Conservation (phyloP, 768 basidiomycete genomes). For the Rhodotorula paludigena region DNA sequence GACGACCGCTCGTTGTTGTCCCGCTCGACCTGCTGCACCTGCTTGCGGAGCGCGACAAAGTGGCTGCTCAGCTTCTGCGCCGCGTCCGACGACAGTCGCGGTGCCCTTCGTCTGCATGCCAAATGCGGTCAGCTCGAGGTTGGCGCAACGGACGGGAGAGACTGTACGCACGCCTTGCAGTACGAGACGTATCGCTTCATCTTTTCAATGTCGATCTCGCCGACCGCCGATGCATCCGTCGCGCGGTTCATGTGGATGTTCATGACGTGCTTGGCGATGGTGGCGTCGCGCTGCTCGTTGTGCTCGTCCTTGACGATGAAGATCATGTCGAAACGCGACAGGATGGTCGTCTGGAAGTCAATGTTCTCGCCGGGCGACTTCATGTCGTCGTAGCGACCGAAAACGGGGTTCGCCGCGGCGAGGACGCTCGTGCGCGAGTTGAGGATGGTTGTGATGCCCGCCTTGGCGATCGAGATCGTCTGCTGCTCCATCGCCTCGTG, state of each 20-base stretch:
- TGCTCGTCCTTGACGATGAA: conserved; percentile 99
- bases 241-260: conserved; percentile 96
- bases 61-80: conserved; percentile 95
- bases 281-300: conserved; percentile 84
- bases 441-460: conserved; percentile 93
- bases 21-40: conserved; percentile 89
- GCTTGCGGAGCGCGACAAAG: conserved; percentile 84
- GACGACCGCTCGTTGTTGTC: conserved; percentile 97
- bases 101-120: conserved; percentile 78
- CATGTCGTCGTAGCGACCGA: conserved; percentile 95
- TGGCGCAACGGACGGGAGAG: neutral
- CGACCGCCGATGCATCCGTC: conserved; percentile 58
- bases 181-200: conserved; percentile 98
- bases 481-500: conserved; percentile 98
- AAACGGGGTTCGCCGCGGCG: conserved; percentile 96
- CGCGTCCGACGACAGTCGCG: conserved; percentile 84
- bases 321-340: conserved; percentile 99
- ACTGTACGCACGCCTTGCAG: conserved; percentile 72
- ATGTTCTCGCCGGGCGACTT: conserved; percentile 97
- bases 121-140: neutral
- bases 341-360: conserved; percentile 94
- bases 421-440: conserved; percentile 94
- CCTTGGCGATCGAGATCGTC: conserved; percentile 98
- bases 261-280: conserved; percentile 96
- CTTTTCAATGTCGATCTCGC: conserved; percentile 91